Evolutionary conservation across 2,329 filamentous ascomycete species (phyloP).

Genomic region (Parastagonospora avenae): DNA sequence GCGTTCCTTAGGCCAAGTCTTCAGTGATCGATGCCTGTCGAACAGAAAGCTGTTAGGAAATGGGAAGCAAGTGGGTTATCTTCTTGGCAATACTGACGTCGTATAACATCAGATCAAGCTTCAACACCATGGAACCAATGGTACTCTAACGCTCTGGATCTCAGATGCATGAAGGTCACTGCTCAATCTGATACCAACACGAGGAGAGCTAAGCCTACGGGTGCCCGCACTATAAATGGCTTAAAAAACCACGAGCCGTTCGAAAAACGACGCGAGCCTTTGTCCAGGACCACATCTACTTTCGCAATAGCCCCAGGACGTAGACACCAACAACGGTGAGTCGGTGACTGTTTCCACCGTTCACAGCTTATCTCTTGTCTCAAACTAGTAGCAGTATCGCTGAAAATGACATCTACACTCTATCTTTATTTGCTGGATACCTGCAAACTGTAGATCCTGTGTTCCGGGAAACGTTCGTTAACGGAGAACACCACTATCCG

Average conservation of each 20-base stretch:
- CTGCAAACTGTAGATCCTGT: constrained; percentile 12
- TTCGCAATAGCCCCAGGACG: constrained; percentile 7
- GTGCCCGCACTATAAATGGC: constrained; percentile 24
- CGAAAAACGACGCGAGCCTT: constrained; percentile 14
- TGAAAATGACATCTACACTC: constrained; percentile 1
- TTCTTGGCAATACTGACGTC: constrained; percentile 12
- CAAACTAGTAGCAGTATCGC: constrained; percentile 1
- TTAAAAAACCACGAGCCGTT: constrained; percentile 19
- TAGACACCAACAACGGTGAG: constrained; percentile 16
- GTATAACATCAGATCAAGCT: constrained; percentile 11
- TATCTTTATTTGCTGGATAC: constrained; percentile 3
- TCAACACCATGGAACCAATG: not conserved
- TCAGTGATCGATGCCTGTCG: not conserved
- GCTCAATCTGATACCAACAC: constrained; percentile 2
- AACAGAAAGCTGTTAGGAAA: not conserved
- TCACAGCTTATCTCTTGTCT: not conserved
- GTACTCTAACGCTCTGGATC: not conserved
- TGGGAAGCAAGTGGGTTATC: not conserved
- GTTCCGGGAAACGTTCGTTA: constrained; percentile 3
- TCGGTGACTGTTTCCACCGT: constrained; percentile 23
- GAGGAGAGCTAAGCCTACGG: constrained; percentile 14
- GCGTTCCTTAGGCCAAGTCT: constrained; percentile 14
- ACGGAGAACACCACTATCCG: constrained; percentile 9
- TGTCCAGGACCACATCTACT: constrained; percentile 1
- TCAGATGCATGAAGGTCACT: not conserved